Evolutionary conservation across 768 basidiomycete species (phyloP).

Genomic region (Clitopilus passeckerianus): DNA sequence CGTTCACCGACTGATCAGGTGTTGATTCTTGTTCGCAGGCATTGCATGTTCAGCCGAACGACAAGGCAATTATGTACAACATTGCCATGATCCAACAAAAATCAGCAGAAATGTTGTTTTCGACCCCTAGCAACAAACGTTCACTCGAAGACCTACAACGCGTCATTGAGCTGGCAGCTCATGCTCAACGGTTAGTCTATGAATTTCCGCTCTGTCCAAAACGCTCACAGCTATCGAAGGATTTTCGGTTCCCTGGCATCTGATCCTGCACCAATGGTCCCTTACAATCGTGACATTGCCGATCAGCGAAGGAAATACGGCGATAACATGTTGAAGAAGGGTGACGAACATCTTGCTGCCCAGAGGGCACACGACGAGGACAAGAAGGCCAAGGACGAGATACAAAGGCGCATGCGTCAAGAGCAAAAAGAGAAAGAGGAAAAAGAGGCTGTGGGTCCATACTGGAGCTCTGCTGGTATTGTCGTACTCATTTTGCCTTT

Average conservation of each 20-base stretch:
- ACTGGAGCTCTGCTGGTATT: not conserved
- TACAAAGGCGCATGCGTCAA: constrained; percentile 71
- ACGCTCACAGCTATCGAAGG: constrained; percentile 30
- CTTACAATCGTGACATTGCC: constrained; percentile 84
- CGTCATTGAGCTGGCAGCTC: constrained; percentile 75
- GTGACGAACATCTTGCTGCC: constrained; percentile 70
- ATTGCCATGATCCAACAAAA: constrained; percentile 99
- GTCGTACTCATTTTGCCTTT: not conserved
- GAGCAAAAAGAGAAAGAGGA: constrained; percentile 71
- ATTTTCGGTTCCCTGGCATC: constrained; percentile 80
- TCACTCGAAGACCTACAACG: constrained; percentile 73
- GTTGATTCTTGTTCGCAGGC: constrained; percentile 48
- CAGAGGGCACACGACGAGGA: constrained; percentile 74
- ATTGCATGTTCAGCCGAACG: constrained; percentile 74
- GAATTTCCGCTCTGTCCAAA: not conserved
- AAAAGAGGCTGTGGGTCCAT: constrained; percentile 53
- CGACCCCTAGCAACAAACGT: constrained; percentile 68
- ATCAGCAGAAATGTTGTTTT: constrained; percentile 84
- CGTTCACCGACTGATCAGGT: not conserved
- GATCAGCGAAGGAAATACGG: constrained; percentile 90
- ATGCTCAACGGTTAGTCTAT: constrained; percentile 74
- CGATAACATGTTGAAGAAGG: constrained; percentile 76
- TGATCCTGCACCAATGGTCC: constrained; percentile 62
- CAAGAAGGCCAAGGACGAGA: constrained; percentile 65
- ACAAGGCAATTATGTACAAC: constrained; percentile 91